Evolutionary conservation across 441 rosid genomes (phyloP), one percentile per base, ranked within the genome.

Genomic region (Gossypium gossypioides): DNA sequence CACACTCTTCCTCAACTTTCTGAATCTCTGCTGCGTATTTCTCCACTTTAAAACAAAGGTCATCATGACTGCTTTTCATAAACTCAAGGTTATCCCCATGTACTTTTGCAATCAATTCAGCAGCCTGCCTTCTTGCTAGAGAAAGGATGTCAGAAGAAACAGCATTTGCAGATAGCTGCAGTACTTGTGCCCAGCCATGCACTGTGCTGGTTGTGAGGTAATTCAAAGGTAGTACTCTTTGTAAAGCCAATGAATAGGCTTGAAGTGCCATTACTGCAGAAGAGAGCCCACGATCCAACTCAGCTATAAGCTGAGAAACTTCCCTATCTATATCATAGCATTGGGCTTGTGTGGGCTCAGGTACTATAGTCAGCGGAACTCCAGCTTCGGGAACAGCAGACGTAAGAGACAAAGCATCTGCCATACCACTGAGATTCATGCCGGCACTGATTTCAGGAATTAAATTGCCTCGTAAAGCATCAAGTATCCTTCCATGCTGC

Each of bases 271-370:
- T 80, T 55, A 84, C 78, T 50, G 92, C 90, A 81, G 97, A 86
- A 69, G 96, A 89, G 77, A 88, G 83, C 56, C 96, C 92, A 75
- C 69, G 81, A 83, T 87, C 92, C 82, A 95, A 79, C 72, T 95
- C 97, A 25, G 86, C 80, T 67, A 91, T 79, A 65, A 91, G 82
- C 79, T 85, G 88, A 71, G 91, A 86, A 68, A 91, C 90, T 78
- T 95, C 99, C 83, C 86, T 81, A 79, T 95, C 99, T 84, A 92
- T 86, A 65, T 92, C 93, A 71, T 82, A 83, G 85, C 98, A 95
- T 62, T 91, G 98, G 74, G 81, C 93, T 85, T 84, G 98, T 44
- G 98, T 95, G 67, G 99, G 99, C 86, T 95, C 99, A 68, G 99
- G 98, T 82, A 95, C 98, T 48, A 95, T 83, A 76, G 98, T 87